These are phyloP conservation scores for Cladophialophora psammophila DNA, from an alignment of 2,329 filamentous ascomycete genomes.

Conservation along the genomic window DNA sequence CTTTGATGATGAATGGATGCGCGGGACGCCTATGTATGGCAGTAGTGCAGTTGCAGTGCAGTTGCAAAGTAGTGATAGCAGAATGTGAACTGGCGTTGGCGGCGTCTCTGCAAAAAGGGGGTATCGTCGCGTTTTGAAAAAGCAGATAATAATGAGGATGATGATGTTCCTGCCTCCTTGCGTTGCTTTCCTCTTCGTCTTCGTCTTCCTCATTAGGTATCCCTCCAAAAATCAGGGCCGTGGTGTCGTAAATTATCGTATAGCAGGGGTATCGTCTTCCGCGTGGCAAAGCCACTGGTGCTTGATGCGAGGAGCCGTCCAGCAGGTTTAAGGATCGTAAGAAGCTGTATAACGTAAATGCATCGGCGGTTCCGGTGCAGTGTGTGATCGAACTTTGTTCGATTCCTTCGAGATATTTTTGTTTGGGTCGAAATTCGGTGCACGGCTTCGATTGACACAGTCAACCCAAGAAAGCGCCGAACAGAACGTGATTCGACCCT, in stretches of 20 bases:
- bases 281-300: background rate
- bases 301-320: slow-evolving; percentile 2
- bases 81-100: background rate
- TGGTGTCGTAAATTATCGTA: slow-evolving; percentile 3
- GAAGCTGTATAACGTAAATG: background rate
- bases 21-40: background rate
- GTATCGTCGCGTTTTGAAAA: slow-evolving; percentile 4
- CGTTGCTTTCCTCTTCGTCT: background rate
- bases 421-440: background rate
- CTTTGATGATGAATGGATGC: background rate
- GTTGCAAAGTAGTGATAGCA: background rate
- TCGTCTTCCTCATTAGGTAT: background rate
- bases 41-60: background rate
- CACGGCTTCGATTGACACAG: slow-evolving; percentile 3
- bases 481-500: background rate
- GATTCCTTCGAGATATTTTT: background rate
- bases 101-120: background rate
- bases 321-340: slow-evolving; percentile 10
- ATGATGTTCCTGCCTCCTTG: background rate
- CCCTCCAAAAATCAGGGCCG: background rate
- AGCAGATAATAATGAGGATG: background rate
- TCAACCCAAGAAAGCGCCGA: background rate
- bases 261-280: slow-evolving; percentile 14
- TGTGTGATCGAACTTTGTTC: background rate
- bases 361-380: background rate